Evolutionary conservation across 306 rosid genomes (phyloP).

Genomic region (Castanea crenata): DNA sequence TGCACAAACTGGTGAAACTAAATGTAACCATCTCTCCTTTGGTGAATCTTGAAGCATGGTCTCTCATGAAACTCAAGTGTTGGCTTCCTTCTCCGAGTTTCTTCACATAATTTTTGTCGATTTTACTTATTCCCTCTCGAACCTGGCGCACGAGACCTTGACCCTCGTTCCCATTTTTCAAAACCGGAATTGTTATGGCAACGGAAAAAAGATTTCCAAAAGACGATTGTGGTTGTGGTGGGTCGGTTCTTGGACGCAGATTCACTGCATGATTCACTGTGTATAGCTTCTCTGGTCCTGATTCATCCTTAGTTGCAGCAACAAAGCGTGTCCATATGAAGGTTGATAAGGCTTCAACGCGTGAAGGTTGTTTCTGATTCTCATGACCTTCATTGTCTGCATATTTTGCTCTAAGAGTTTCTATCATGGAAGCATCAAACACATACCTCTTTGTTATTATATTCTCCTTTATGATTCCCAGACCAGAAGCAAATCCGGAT

Average conservation of each 20-base stretch:
- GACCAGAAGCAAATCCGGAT: constrained; percentile 27
- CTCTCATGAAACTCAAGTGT: constrained; percentile 21
- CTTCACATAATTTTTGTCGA: constrained; percentile 28
- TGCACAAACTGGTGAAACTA: constrained; percentile 41
- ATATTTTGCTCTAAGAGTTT: constrained; percentile 35
- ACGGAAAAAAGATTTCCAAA: constrained; percentile 40
- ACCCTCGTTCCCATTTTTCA: constrained; percentile 1
- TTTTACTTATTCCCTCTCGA: constrained; percentile 33
- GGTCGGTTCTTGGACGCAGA: constrained; percentile 49
- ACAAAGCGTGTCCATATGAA: constrained; percentile 61
- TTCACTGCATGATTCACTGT: constrained; percentile 44
- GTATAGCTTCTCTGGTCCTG: constrained; percentile 1
- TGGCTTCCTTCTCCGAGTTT: constrained; percentile 15
- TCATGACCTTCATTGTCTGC: background rate
- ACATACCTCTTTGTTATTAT: constrained; percentile 47
- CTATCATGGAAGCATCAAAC: constrained; percentile 37
- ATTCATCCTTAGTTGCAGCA: constrained; percentile 21
- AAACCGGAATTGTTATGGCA: constrained; percentile 17
- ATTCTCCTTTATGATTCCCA: constrained; percentile 31
- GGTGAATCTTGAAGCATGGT: constrained; percentile 12
- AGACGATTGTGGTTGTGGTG: constrained; percentile 27
- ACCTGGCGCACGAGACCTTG: constrained; percentile 17
- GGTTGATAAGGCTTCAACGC: constrained; percentile 54
- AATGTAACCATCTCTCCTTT: constrained; percentile 34
- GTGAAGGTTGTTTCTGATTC: constrained; percentile 31